Base-by-base conservation (phyloP, 371 early-diverging fungal species). In the Lichtheimia corymbifera region DNA sequence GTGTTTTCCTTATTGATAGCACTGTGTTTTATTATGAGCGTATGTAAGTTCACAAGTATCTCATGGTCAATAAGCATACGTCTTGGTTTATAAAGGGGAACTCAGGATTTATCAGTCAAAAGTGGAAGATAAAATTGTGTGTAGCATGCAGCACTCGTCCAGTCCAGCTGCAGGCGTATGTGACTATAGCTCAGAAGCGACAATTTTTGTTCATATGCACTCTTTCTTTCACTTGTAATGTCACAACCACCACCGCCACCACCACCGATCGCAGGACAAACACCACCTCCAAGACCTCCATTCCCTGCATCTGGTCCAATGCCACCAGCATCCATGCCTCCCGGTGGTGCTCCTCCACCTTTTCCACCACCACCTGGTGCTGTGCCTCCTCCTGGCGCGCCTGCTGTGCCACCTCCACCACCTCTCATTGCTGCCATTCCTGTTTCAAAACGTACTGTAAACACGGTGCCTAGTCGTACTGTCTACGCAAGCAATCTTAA, bases 401-500 rank as follows among this genome's bases (percentile, higher is more conserved):
- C 41, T 47, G 50, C 44, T 4, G 54, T 61, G 6, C 44, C 49
- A 49, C 52, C 44, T 18, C 62, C 65, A 0, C 47, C 69, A 22
- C 43, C 67, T 4, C 42, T 66, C 20, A 63, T 62, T 15, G 71
- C 61, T 42, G 73, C 78, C n/a, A 67, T 82, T 60, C 83, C 86
- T 27, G 61, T 65, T 2, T 78, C 83, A 5, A 87, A 84, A 63
- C 85, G 86, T 54, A 74, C 80, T 40, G 67, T 86, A 17, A 79
- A 85, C 67, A 83, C 79, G 43, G 73, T 87, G 41, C 91, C 97
- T 18, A 85, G 78, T 59, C 83, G 90, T 59, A 93, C 96, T 17
- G 82, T 97, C 58, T 96, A 96, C 75, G 85, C 93, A 59, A 87
- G 86, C 62, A 89, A 91, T 68, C 76, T 97, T 44, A 91, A 93